A percentile compares a stretch with the other conserved stretches of the same genome.
Evolutionary conservation across 2,329 filamentous ascomycete genomes (phyloP).

Genomic region (Lasiodiplodia sp.): DNA sequence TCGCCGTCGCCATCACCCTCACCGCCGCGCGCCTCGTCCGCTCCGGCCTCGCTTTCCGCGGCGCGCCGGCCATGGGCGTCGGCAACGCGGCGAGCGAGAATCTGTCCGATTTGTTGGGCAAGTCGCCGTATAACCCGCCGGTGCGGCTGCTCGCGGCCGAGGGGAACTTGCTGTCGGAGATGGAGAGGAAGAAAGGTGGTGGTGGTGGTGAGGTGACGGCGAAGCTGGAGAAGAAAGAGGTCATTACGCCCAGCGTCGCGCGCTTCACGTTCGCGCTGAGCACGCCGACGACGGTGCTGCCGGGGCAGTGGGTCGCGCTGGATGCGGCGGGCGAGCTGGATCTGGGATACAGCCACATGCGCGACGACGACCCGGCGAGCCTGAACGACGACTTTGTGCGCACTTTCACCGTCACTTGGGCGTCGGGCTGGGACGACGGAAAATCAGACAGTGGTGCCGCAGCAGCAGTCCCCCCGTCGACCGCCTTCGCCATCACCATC

Average conservation of each 20-base stretch:
- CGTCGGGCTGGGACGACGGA: slow-evolving; percentile 44
- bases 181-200: neutral
- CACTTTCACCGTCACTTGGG: slow-evolving; percentile 82
- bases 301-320: slow-evolving; percentile 81
- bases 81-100: neutral
- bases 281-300: slow-evolving; percentile 59
- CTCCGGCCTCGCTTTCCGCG: slow-evolving; percentile 72
- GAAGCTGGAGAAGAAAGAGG: slow-evolving; percentile 64
- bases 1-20: slow-evolving; percentile 74
- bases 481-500: slow-evolving; percentile 72
- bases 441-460: neutral
- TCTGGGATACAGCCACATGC: slow-evolving; percentile 82
- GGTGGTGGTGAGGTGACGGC: slow-evolving; percentile 50
- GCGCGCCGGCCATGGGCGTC: slow-evolving; percentile 58
- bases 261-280: slow-evolving; percentile 67
- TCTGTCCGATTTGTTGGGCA: neutral
- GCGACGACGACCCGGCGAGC: slow-evolving; percentile 77
- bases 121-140: slow-evolving; percentile 80
- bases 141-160: slow-evolving; percentile 71
- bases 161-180: slow-evolving; percentile 42
- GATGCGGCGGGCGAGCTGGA: slow-evolving; percentile 75
- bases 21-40: slow-evolving; percentile 68
- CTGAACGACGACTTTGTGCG: slow-evolving; percentile 85
- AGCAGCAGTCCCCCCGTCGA: neutral
- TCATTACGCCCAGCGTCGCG: slow-evolving; percentile 70